Evolutionary conservation across 2,329 filamentous ascomycete species (phyloP), one percentile per base, ranked within the genome.

Genomic region (Paraphoma chrysanthemicola): DNA sequence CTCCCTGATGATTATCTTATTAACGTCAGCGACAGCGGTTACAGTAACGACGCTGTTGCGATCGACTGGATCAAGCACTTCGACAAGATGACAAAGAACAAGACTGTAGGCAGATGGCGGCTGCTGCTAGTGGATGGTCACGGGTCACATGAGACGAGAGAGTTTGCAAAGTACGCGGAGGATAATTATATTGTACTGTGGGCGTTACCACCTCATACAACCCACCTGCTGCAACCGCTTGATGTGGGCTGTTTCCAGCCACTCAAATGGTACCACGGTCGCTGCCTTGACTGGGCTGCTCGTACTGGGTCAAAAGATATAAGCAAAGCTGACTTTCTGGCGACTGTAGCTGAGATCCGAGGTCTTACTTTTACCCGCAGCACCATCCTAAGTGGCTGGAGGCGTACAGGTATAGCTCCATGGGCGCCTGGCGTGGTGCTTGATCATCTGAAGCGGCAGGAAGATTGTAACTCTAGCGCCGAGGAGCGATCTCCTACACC

Each of bases 61-160:
- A 48, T 79, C 17, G 41, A 63, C 31, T 79, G 59, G 75, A 57
- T 78, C 16, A 38, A 74, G 67, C 57, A 77, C 59, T 78, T 78
- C 63, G 61, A 78, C 51, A 61, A 66, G 53, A 60, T 71, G 54
- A 75, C 61, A 56, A 67, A 51, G 44, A 38, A 39, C 23, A 57
- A 55, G 29, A 60, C 42, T 51, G 62, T 58, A 44, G 67, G 77
- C 9, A 42, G 8, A 50, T 74, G 74, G 68, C 55, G 68, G 28
- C 62, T 79, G 2, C 62, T 80, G 6, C 65, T 80, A 46, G 54
- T 80, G 17, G 71, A 80, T 65, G 63, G 73, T 29, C 60, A 79
- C 66, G 56, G 54, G 44, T 77, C 66, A 51, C 62, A 79, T 62
- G 31, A 73, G 31, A 72, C 64, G 7, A 53, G 54, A n/a, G 57